Base-by-base conservation (phyloP, 345 rosid species). In the Alliaria petiolata region DNA sequence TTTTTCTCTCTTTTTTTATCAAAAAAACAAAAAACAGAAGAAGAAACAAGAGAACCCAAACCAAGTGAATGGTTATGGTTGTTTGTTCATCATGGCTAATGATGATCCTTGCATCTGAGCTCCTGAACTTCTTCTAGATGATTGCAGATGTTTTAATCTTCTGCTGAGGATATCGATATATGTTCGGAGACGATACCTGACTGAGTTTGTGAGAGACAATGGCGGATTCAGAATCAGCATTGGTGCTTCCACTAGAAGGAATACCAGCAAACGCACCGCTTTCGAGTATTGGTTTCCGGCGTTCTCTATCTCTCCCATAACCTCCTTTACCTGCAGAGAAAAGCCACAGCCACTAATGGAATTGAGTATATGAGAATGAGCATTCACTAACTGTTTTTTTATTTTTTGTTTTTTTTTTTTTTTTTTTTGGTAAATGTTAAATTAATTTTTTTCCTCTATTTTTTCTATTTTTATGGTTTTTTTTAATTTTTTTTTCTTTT, bases 191-290 rank as follows among this genome's bases (percentile, higher is more conserved):
- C 96, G 83, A 53, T 78, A 79, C 54, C 89, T 83, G 60, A 86
- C 92, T 7, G 92, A 85, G 82, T 87, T 89, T 70, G 99, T 92
- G 64, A 95, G 93, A 19, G 93, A 91, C 70, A 95, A 81, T 1
- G 96, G 92, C 14, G 98, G 99, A 69, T 88, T 95, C 36, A 95
- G 82, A 67, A 85, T 82, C 60, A 91, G 92, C 8, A 89, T 85
- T 6, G 97, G 95, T 42, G 99, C 99, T 79, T 95, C 99, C 54
- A 87, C 89, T 59, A 89, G 69, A 69, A 95, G 96, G 75, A 95
- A 91, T 49, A 82, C 78, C 54, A 95, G 69, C 80, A 95, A 80
- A 14, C 82, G 81, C 65, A 86, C 85, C 13, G 98, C 98, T 76
- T 80, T 91, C 7, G 90, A 80, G 58, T 95, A 95, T 65, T 73